Percentiles rank a stretch among this genome's conserved stretches.
Conservation (phyloP, 371 early-diverging fungal genomes). For the Lichtheimia corymbifera region DNA sequence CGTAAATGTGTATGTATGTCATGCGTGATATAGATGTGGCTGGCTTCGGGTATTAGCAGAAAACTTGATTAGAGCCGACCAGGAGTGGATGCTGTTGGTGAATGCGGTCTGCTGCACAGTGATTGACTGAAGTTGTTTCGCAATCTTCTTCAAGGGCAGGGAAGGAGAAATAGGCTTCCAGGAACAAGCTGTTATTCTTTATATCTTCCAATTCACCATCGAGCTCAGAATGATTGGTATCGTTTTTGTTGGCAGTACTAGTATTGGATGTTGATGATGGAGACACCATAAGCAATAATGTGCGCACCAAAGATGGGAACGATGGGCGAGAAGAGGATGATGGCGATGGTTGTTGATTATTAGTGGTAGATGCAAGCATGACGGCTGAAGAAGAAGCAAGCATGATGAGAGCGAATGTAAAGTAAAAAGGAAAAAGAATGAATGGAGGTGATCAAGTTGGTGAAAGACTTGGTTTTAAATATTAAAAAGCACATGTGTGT, state of each 20-base stretch:
- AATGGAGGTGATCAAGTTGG: no score
- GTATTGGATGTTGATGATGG: slow-evolving; percentile 11
- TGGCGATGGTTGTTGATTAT: slow-evolving; percentile 4
- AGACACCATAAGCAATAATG: slow-evolving; percentile 15
- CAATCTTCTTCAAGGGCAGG: slow-evolving; percentile 23
- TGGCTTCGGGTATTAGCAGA: no score
- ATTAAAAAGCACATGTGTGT: no score
- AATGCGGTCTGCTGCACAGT: not conserved
- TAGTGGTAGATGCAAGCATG: slow-evolving; percentile 13
- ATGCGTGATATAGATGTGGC: no score
- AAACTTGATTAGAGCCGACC: no score
- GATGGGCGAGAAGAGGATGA: slow-evolving; percentile 10
- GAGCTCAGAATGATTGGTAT: not conserved
- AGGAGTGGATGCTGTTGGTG: no score
- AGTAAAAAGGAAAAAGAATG: no score
- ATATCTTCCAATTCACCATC: not conserved
- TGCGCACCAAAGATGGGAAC: slow-evolving; percentile 19
- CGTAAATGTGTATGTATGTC: no score
- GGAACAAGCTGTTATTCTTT: slow-evolving; percentile 14
- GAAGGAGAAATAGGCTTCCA: slow-evolving; percentile 22
- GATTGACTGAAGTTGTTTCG: slow-evolving; percentile 14
- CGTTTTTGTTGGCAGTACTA: not conserved
- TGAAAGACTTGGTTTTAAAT: no score
- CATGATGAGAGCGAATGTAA: no score
- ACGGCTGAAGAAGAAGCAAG: slow-evolving; percentile 5